Evolutionary conservation across 1,284 basidiomycete genomes (phyloP).

Genomic region (Stygiomarasmius scandens): DNA sequence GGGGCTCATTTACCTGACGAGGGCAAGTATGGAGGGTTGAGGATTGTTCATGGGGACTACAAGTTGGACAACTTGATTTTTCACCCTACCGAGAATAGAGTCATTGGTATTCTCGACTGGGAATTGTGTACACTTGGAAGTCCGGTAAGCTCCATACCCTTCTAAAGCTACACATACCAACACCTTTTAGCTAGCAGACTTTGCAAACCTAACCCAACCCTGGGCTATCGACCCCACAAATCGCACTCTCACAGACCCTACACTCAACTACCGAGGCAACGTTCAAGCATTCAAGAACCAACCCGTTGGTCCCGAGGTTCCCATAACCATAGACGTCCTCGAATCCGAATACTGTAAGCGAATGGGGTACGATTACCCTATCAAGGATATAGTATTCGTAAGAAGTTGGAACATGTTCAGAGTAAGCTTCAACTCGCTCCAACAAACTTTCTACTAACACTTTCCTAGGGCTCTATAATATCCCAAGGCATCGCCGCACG

Average conservation of each 20-base stretch:
- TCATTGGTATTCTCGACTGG: constrained; percentile 97
- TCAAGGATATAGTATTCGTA: constrained; percentile 75
- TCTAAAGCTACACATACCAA: too few relatives aligned
- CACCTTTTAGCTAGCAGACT: constrained; percentile 79
- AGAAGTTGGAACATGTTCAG: constrained; percentile 89
- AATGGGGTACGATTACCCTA: constrained; percentile 67
- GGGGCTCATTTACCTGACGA: constrained; percentile 73
- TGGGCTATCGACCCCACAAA: constrained; percentile 68
- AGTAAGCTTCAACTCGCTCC: constrained; percentile 46
- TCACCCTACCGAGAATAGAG: constrained; percentile 88
- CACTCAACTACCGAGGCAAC: constrained; percentile 3
- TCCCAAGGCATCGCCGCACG: constrained; percentile 93
- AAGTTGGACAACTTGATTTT: constrained; percentile 97
- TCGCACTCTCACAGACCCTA: constrained; percentile 26
- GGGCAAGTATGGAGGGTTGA: constrained; percentile 61
- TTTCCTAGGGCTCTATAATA: constrained; percentile 87
- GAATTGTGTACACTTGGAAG: constrained; percentile 93
- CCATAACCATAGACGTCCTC: constrained; percentile 73
- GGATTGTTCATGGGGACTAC: constrained; percentile 94
- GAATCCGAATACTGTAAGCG: constrained; percentile 76
- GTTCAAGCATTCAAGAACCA: constrained; percentile 68
- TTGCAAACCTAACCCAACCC: constrained; percentile 87
- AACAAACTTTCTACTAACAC: too few relatives aligned
- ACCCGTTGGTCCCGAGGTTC: constrained; percentile 44
- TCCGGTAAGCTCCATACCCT: constrained; percentile 51